A percentile compares a stretch with the other conserved stretches of the same genome.
Conservation (phyloP, 2,329 filamentous ascomycete genomes). For the Ceratocystis ficicola region DNA sequence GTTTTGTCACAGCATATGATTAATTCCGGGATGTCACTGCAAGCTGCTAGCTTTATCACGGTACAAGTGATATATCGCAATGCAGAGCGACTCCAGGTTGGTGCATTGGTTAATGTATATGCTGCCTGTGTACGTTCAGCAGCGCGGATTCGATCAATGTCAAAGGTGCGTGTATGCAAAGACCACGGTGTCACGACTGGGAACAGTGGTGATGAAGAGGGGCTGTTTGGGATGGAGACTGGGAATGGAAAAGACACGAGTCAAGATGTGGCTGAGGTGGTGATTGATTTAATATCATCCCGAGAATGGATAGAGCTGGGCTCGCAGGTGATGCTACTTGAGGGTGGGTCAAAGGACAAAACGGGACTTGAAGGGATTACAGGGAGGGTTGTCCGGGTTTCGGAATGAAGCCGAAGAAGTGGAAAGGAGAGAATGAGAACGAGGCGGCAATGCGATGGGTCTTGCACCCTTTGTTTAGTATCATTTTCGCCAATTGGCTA, state of each 20-base stretch:
- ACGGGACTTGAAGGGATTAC: conserved; percentile 61
- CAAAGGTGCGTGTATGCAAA: conserved; percentile 21
- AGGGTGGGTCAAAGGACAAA: conserved; percentile 55
- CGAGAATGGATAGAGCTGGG: conserved; percentile 64
- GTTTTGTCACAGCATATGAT: conserved; percentile 48
- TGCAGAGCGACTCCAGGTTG: conserved; percentile 50
- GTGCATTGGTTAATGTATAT: conserved; percentile 68
- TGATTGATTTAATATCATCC: conserved; percentile 54
- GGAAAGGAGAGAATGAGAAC: not conserved
- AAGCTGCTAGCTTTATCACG: conserved; percentile 55
- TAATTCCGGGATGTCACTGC: conserved; percentile 45
- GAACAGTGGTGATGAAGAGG: conserved; percentile 5
- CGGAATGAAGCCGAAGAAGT: conserved; percentile 33
- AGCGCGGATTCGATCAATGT: conserved; percentile 56
- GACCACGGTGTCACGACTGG: conserved; percentile 13
- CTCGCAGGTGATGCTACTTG: conserved; percentile 57
- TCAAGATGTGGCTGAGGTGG: conserved; percentile 38
- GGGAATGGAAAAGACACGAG: conserved; percentile 25
- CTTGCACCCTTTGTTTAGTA: not conserved
- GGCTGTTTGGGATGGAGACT: conserved; percentile 20
- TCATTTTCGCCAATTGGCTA: not conserved
- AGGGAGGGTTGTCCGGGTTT: conserved; percentile 52
- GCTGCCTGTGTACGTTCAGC: conserved; percentile 75
- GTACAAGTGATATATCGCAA: conserved; percentile 57
- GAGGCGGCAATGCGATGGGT: not conserved